phyloP scores from a whole-genome alignment of 768 basidiomycete species.

The Russula compacta region DNA sequence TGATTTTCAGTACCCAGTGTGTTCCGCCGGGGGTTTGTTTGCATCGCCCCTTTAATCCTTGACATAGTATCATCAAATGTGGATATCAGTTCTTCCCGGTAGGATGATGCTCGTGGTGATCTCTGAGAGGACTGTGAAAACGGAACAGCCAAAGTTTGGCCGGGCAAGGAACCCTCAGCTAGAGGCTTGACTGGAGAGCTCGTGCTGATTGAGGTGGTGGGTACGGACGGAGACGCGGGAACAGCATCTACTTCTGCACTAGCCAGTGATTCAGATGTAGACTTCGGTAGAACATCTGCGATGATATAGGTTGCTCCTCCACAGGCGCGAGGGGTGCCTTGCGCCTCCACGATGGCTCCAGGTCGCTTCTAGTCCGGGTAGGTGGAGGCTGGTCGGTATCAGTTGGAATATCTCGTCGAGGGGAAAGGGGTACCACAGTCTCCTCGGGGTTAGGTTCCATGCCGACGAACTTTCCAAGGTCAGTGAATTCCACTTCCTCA shows the following conservation, averaged over 20 bases:
- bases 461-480: slow-evolving; percentile 62
- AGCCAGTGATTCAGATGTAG: background rate
- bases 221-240: slow-evolving; percentile 1
- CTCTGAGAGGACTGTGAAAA: slow-evolving; percentile 12
- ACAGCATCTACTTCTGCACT: background rate
- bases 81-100: slow-evolving; percentile 52
- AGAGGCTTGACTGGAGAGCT: background rate
- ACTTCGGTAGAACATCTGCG: background rate
- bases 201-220: background rate
- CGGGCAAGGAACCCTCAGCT: background rate
- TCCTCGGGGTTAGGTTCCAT: slow-evolving; percentile 24
- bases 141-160: slow-evolving; percentile 7
- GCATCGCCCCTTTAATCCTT: slow-evolving; percentile 73
- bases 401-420: slow-evolving; percentile 17
- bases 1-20: slow-evolving; percentile 27
- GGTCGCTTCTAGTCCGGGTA: slow-evolving; percentile 27
- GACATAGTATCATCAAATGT: slow-evolving; percentile 77
- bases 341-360: slow-evolving; percentile 38
- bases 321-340: slow-evolving; percentile 15
- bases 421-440: background rate
- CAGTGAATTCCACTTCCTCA: slow-evolving; percentile 75
- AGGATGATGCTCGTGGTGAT: slow-evolving; percentile 27
- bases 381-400: slow-evolving; percentile 31
- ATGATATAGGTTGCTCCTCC: slow-evolving; percentile 11
- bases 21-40: slow-evolving; percentile 46